Evolutionary conservation across 345 rosid species (phyloP).

Genomic region (Trapa incisa): DNA sequence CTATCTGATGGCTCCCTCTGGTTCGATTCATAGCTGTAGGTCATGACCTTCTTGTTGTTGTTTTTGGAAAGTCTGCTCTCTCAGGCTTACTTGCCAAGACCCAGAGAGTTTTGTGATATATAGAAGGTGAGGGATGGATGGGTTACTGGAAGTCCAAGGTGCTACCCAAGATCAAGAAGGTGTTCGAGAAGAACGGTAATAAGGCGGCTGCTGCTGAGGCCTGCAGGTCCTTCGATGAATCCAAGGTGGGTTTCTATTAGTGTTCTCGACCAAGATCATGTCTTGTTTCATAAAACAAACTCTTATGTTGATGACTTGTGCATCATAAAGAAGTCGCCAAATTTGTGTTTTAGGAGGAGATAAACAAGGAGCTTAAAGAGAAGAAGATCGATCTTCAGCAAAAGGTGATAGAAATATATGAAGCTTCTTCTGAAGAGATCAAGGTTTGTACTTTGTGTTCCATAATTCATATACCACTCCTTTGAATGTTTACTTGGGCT

Average conservation of each 20-base stretch:
- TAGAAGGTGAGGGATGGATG: constrained; percentile 15
- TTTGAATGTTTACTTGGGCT: neutral
- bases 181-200: constrained; percentile 52
- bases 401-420: constrained; percentile 63
- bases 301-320: too few relatives aligned
- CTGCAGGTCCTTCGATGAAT: constrained; percentile 60
- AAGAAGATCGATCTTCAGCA: constrained; percentile 66
- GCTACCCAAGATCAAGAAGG: constrained; percentile 64
- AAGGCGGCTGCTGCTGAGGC: constrained; percentile 63
- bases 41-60: too few relatives aligned
- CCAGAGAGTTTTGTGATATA: neutral
- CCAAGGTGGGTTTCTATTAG: constrained; percentile 34
- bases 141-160: constrained; percentile 79
- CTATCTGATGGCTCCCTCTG: too few relatives aligned
- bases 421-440: constrained; percentile 56
- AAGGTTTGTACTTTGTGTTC: constrained; percentile 27
- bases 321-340: too few relatives aligned
- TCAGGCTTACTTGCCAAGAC: neutral
- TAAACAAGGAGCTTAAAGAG: constrained; percentile 56
- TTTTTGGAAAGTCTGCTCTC: neutral
- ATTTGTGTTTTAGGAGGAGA: neutral
- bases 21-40: too few relatives aligned
- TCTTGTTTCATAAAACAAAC: too few relatives aligned
- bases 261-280: neutral
- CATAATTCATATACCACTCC: neutral